Base-by-base conservation (phyloP, 2,329 filamentous ascomycete species). In the Calonectria henricotiae region DNA sequence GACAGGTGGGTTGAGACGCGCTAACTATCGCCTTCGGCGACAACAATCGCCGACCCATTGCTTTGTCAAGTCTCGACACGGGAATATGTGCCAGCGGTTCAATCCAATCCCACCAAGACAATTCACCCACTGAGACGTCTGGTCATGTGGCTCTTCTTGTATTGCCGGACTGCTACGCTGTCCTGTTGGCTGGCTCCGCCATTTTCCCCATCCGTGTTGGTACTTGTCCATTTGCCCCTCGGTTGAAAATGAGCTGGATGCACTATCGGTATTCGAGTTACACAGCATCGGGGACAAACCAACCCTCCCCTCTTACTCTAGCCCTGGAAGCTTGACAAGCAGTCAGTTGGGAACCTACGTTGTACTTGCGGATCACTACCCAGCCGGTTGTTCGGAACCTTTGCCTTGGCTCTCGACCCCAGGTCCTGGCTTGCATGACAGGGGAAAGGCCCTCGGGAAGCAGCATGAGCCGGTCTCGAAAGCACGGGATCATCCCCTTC, bases 371-470 rank as follows among this genome's bases (percentile, higher is more conserved):
- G 65, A 55, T 62, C 46, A 54, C 55, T 55, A 32, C 43, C 65
- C 58, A 41, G 63, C 30, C 58, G 65, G 46, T 62, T 67, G 44
- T 41, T 62, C 39, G 30, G 65, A 54, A 62, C 55, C 44, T 47
- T 62, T 47, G 55, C 30, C 65, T 62, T 67, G 44, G 44, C 44
- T 41, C 65, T 51, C 61, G 37, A 27, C 27, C 65, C 55, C 46
- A 54, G 46, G 35, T 49, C 65, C 46, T 62, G 43, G 51, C 51
- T 44, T 62, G 65, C 49, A 47, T 60, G 39, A 37, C 46, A 67
- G 47, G 65, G 65, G n/a, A 62, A 25, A 67, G 55, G 55, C 46
- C 62, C 58, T 46, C 55, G 65, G 65, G 65, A 62, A 54, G 65
- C 55, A 67, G 37, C 65, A 62, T 67, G 58, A 37, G 44, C 58